Conservation (phyloP, 148 eudicot genomes). For the Gaultheria prostrata region DNA sequence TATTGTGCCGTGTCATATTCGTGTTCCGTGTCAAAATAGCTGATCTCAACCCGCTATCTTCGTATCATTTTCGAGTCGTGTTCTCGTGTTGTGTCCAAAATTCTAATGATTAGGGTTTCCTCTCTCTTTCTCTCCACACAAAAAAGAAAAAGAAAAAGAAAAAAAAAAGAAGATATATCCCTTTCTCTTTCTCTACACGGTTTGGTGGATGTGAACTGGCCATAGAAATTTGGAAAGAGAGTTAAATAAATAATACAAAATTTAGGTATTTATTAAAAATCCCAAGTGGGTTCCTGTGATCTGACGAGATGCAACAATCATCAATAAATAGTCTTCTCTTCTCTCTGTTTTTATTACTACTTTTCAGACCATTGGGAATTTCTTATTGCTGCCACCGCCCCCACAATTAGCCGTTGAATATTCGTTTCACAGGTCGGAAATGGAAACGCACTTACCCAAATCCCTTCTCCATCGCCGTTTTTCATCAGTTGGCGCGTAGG, state of each 20-base stretch:
- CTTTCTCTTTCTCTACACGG: conserved; percentile 12
- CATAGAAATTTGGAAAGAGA: conserved; percentile 1
- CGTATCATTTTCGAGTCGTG: too few relatives aligned
- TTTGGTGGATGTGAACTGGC: conserved; percentile 24
- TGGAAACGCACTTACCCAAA: background rate
- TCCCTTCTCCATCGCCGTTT: background rate
- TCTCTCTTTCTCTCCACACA: background rate
- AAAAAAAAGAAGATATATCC: background rate
- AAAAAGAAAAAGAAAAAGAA: too few relatives aligned
- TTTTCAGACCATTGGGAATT: background rate
- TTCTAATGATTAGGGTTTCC: too few relatives aligned
- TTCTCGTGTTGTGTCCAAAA: too few relatives aligned
- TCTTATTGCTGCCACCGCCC: background rate
- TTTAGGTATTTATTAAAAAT: background rate
- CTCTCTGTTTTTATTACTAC: background rate
- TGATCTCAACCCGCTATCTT: too few relatives aligned
- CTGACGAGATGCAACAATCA: conserved; percentile 16
- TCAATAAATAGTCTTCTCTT: background rate
- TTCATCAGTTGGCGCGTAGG: background rate
- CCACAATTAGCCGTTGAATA: conserved; percentile 5
- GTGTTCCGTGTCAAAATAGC: too few relatives aligned
- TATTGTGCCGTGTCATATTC: too few relatives aligned
- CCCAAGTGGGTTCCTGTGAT: conserved; percentile 14
- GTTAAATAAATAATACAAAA: background rate
- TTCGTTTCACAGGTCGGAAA: background rate